phyloP scores from a whole-genome alignment of 2,329 filamentous ascomycete species.

The Gliomastix tumulicola region DNA sequence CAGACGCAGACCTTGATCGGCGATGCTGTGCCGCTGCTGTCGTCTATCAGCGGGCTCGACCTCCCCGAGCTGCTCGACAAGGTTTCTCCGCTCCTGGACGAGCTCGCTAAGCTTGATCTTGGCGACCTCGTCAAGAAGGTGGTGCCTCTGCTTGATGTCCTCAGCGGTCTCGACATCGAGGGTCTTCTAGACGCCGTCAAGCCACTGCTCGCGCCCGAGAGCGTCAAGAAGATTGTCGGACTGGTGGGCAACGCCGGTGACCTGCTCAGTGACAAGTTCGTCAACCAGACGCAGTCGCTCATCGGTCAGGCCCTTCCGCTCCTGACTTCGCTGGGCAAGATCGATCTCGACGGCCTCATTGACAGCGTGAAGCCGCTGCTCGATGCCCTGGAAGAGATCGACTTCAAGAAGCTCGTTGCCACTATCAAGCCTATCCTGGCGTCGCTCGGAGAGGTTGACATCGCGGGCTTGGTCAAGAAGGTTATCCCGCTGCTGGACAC shows the following conservation, averaged over 20 bases:
- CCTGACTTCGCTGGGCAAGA: slow-evolving; percentile 20
- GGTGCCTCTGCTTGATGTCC: slow-evolving; percentile 18
- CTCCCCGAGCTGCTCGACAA: slow-evolving; percentile 15
- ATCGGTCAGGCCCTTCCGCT: slow-evolving; percentile 27
- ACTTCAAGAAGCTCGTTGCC: slow-evolving; percentile 22
- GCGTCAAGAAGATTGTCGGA: slow-evolving; percentile 22
- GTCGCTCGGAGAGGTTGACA: slow-evolving; percentile 18
- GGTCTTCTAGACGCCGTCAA: slow-evolving; percentile 20
- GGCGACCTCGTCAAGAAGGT: slow-evolving; percentile 17
- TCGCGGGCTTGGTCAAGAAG: slow-evolving; percentile 17
- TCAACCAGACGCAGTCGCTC: slow-evolving; percentile 19
- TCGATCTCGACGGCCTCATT: slow-evolving; percentile 25
- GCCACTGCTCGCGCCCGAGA: slow-evolving; percentile 23
- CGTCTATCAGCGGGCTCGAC: slow-evolving; percentile 20
- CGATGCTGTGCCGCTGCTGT: slow-evolving; percentile 14
- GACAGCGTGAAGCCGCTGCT: slow-evolving; percentile 20
- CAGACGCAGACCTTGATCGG: slow-evolving; percentile 27
- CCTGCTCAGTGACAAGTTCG: slow-evolving; percentile 19
- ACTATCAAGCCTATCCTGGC: slow-evolving; percentile 21
- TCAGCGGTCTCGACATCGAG: slow-evolving; percentile 21
- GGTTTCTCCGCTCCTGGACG: slow-evolving; percentile 19
- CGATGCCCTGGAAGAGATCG: slow-evolving; percentile 20
- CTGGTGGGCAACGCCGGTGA: slow-evolving; percentile 25
- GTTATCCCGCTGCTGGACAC: slow-evolving; percentile 18
- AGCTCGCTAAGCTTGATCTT: slow-evolving; percentile 20